Conservation (phyloP, 2,329 filamentous ascomycete species). For the Trichocomaceae sp. region DNA sequence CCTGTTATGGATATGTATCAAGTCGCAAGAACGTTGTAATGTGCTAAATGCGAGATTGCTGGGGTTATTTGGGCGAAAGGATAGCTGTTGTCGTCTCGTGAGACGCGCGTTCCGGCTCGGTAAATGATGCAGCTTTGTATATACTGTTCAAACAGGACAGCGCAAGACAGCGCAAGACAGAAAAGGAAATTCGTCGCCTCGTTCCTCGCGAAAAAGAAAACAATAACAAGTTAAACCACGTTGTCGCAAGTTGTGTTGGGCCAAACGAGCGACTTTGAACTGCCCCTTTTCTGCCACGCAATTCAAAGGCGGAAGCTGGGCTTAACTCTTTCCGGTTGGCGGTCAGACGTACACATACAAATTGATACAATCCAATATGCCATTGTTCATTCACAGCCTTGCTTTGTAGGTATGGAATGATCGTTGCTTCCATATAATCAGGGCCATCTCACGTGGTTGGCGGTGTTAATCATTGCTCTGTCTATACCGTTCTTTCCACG, state of each 20-base stretch:
- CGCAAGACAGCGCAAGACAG: background rate
- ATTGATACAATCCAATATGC: too few relatives aligned
- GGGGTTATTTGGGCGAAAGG: too few relatives aligned
- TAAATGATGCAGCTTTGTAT: background rate
- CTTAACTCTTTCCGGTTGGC: conserved; percentile 12
- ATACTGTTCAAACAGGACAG: background rate
- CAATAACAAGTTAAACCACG: background rate
- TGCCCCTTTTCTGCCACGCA: conserved; percentile 14
- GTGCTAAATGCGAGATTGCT: background rate
- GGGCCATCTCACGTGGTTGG: background rate
- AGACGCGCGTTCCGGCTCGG: background rate
- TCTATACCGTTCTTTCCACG: background rate
- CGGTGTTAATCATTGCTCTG: background rate
- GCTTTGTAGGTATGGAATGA: background rate
- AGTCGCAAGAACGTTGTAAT: background rate
- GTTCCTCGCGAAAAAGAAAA: background rate
- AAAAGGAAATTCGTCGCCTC: conserved; percentile 1
- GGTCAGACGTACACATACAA: conserved; percentile 1
- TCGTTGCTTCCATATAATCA: background rate
- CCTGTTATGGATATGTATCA: background rate
- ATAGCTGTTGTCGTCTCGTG: background rate
- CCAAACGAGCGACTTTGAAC: background rate
- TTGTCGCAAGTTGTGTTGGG: background rate
- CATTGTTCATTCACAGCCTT: background rate
- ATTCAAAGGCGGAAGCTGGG: conserved; percentile 10